Percentiles rank a stretch among this genome's conserved stretches.
Conservation (phyloP, 2,329 filamentous ascomycete genomes). For the Xylaria sp. region DNA sequence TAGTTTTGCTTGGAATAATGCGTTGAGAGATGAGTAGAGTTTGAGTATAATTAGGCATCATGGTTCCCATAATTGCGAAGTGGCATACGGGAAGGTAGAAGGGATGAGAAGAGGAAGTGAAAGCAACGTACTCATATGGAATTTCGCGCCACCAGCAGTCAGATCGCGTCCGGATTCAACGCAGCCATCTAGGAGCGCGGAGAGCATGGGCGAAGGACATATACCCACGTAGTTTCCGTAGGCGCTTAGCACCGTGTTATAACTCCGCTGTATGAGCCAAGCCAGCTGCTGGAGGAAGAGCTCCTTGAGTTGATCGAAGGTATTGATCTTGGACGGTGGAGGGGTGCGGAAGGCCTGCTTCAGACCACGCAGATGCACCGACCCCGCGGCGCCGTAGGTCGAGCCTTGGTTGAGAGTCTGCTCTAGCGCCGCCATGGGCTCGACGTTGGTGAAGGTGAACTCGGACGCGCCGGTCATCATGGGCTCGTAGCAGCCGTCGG, state of each 20-base stretch:
- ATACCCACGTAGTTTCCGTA: constrained; percentile 31
- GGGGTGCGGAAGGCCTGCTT: constrained; percentile 34
- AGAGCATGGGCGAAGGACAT: constrained; percentile 33
- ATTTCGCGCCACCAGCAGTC: constrained; percentile 32
- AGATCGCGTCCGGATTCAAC: constrained; percentile 31
- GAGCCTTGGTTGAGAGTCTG: constrained; percentile 32
- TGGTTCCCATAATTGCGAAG: not conserved
- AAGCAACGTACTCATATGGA: constrained; percentile 29
- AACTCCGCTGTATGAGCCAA: constrained; percentile 21
- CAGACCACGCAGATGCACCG: constrained; percentile 34
- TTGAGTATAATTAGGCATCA: not conserved
- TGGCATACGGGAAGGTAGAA: not conserved
- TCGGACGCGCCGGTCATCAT: constrained; percentile 33
- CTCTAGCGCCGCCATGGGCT: constrained; percentile 31
- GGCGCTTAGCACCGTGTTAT: constrained; percentile 11
- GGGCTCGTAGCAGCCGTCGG: constrained; percentile 34
- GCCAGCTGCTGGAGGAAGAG: constrained; percentile 31
- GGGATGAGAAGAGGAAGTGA: not conserved
- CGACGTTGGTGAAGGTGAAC: constrained; percentile 29
- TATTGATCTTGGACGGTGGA: constrained; percentile 13
- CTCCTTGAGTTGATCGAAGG: constrained; percentile 16
- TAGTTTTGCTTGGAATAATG: not conserved
- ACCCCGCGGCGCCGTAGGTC: constrained; percentile 29
- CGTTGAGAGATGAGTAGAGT: no score
- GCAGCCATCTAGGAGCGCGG: constrained; percentile 29